Evolutionary conservation across 495 filamentous ascomycete genomes (phyloP), one percentile per base, ranked within the genome.

Genomic region (Neohortaea acidophila): DNA sequence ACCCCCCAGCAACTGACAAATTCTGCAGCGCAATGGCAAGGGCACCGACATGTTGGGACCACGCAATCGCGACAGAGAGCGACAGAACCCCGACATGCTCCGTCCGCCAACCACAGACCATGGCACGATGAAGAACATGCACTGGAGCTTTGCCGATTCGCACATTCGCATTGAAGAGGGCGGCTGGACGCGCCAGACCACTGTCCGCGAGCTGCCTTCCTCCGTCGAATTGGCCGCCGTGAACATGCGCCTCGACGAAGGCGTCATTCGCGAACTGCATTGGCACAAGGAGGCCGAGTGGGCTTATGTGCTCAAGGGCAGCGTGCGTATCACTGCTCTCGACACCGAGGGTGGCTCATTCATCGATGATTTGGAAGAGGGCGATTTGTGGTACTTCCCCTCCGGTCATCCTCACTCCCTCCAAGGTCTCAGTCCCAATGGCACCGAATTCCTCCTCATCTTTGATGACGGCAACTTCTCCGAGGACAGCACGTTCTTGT

Each of bases 331-430:
- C 18, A 77, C 74, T 3, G 77, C 70, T 3, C 59, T 82, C 6
- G 76, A 82, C 57, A 65, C 70, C 34, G 72, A 80, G 37, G 76
- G 76, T 6, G 75, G 68, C 18, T 74, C 66, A 48, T 79, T 79
- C 50, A 69, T 79, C 38, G 76, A 79, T 42, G 76, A 79, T 49
- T 59, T 80, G n/a, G 61, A 70, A 40, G 69, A 69, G 39, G 77
- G 77, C 11, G 77, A 82, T 51, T 58, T 81, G 2, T 82, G 77
- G 77, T 82, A 80, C 49, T 82, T 79, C 57, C 77, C 76, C n/a
- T 65, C 68, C 19, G 77, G 77, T 9, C 67, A 77, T 27, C 76
- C 77, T 2, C 77, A 82, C 55, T 76, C 70, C 0, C 64, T 82
- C 4, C 77, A 82, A 40, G 77, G 75, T 3, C 61, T 82, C 0